phyloP scores from a whole-genome alignment of 2,329 filamentous ascomycete genomes.

The Corniculantispora saksenae region DNA sequence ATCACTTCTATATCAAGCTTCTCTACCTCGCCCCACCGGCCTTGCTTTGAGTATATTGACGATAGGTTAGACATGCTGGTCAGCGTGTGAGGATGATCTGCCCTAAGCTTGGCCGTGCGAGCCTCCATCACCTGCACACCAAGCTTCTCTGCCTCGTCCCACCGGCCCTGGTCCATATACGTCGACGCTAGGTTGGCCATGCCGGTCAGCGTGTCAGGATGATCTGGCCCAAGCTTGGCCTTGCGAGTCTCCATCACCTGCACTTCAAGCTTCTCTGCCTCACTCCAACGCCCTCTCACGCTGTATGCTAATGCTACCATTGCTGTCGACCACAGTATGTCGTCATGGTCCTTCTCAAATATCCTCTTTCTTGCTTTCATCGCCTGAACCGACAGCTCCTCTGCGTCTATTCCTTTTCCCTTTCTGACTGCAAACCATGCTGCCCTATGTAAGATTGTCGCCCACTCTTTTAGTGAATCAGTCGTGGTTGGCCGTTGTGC shows the following conservation, averaged over 20 bases:
- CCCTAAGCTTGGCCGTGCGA: slow-evolving; percentile 21
- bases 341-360: slow-evolving; percentile 16
- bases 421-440: slow-evolving; percentile 23
- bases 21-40: not conserved
- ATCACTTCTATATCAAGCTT: no score
- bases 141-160: no score
- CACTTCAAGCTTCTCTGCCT: slow-evolving; percentile 23
- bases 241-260: no score
- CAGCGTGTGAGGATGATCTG: slow-evolving; percentile 24
- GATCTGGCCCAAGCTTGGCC: no score
- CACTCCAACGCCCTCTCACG: slow-evolving; percentile 17
- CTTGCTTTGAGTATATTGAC: not conserved
- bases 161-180: no score
- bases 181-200: no score
- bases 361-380: slow-evolving; percentile 23
- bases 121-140: no score
- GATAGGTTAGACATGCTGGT: slow-evolving; percentile 23
- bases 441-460: slow-evolving; percentile 24
- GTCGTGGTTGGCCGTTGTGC: slow-evolving; percentile 21
- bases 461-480: slow-evolving; percentile 23
- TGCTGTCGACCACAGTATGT: slow-evolving; percentile 12
- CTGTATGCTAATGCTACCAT: slow-evolving; percentile 19
- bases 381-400: slow-evolving; percentile 17
- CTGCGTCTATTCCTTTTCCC: slow-evolving; percentile 20
- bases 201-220: no score